Percentiles rank a stretch among this genome's conserved stretches.
Evolutionary conservation across 78 protist genomes (phyloP).

Genomic region (Isochrysis galbana): DNA sequence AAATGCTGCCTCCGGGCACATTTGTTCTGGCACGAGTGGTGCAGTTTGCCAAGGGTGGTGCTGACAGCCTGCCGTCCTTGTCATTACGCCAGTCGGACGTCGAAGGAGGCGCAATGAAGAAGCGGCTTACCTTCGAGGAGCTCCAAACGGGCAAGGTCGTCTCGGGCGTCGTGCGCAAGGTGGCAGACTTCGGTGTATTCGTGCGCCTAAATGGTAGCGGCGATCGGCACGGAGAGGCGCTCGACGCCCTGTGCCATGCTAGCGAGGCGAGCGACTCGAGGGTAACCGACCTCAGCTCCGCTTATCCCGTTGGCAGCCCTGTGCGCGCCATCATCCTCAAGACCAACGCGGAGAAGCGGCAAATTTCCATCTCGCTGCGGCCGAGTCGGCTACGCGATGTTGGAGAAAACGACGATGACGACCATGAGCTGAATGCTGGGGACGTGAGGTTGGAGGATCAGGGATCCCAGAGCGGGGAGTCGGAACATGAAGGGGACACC

Average conservation of each 20-base stretch:
- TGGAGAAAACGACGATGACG: not conserved
- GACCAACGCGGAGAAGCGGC: not conserved
- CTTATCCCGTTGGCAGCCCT: not conserved
- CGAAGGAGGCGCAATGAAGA: not conserved
- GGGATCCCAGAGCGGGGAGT: not conserved
- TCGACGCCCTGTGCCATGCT: not conserved
- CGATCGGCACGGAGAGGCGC: not conserved
- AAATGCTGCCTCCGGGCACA: not conserved
- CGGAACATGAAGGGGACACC: not conserved
- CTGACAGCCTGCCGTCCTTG: not conserved
- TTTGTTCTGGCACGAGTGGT: not conserved
- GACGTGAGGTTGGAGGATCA: not conserved
- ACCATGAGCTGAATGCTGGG: too few species aligned
- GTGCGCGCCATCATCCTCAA: not conserved
- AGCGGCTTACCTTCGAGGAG: not conserved
- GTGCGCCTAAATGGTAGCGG: not conserved
- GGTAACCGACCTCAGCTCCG: not conserved
- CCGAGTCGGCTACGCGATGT: not conserved
- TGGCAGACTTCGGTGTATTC: not conserved
- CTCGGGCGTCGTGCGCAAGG: not conserved
- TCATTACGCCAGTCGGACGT: not conserved
- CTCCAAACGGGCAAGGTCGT: not conserved
- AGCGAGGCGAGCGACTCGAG: not conserved
- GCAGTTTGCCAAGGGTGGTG: not conserved
- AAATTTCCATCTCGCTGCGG: not conserved